Conservation (phyloP, 495 filamentous ascomycete genomes). For the Astrothelium subdiscretum region DNA sequence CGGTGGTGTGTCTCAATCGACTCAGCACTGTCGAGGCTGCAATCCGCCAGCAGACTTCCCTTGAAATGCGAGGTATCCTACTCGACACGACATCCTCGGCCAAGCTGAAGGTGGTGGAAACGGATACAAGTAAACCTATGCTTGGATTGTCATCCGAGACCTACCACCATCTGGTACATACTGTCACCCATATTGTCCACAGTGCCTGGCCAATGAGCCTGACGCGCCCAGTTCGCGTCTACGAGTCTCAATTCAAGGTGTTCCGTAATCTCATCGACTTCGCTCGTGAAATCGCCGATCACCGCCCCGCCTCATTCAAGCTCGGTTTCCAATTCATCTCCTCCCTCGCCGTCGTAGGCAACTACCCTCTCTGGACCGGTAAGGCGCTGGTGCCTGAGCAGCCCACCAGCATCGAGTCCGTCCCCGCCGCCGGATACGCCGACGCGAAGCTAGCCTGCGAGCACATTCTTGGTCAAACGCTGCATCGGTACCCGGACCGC, state of each 20-base stretch:
- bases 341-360: conserved; percentile 40
- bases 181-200: conserved; percentile 45
- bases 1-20: conserved; percentile 41
- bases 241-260: conserved; percentile 39
- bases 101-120: conserved; percentile 37
- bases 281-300: conserved; percentile 24
- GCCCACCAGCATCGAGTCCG: not conserved
- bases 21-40: conserved; percentile 13
- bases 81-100: conserved; percentile 14
- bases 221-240: conserved; percentile 31
- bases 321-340: conserved; percentile 44
- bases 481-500: not conserved
- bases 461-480: conserved; percentile 7
- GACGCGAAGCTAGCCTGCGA: conserved; percentile 12
- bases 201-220: conserved; percentile 36
- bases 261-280: conserved; percentile 39
- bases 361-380: conserved; percentile 27
- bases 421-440: conserved; percentile 9
- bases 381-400: conserved; percentile 8
- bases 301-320: conserved; percentile 16
- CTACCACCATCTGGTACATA: conserved; percentile 26
- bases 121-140: conserved; percentile 32
- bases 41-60: conserved; percentile 30
- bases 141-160: conserved; percentile 33
- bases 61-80: conserved; percentile 27